These are phyloP conservation scores for Zostera marina DNA, from an alignment of 116 monocot genomes.

Conservation along the genomic window DNA sequence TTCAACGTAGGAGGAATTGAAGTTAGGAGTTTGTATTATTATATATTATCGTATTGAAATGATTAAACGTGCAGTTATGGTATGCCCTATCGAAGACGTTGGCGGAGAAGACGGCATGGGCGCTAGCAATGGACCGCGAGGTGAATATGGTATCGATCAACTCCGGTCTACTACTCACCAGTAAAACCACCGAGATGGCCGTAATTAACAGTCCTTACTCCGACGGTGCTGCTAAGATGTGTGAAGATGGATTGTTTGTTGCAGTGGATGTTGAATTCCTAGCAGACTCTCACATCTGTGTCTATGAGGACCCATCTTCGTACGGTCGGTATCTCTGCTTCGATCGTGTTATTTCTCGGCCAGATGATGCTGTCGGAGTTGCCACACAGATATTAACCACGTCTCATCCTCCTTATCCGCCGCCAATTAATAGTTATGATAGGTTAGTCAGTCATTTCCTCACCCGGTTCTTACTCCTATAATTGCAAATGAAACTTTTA, in stretches of 20 bases:
- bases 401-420: conserved; percentile 1
- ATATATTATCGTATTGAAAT: no score
- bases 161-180: conserved; percentile 21
- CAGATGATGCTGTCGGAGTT: conserved; percentile 55
- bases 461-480: no score
- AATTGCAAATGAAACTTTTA: no score
- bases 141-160: conserved; percentile 48
- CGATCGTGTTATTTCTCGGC: conserved; percentile 36
- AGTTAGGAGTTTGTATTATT: no score
- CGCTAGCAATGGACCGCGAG: conserved; percentile 73
- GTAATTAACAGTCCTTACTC: conserved; percentile 31
- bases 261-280: conserved; percentile 56
- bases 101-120: conserved; percentile 87
- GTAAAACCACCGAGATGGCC: conserved; percentile 19
- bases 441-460: neutral
- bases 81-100: conserved; percentile 78
- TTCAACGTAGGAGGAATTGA: conserved; percentile 7
- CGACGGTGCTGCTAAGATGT: conserved; percentile 51
- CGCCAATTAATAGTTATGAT: no score
- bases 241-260: conserved; percentile 60
- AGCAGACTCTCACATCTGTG: conserved; percentile 64
- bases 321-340: conserved; percentile 90
- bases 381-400: conserved; percentile 13
- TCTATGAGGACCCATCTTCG: conserved; percentile 39
- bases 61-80: conserved; percentile 53